These are phyloP conservation scores for Nicotiana otophora DNA, from an alignment of 257 asterid genomes.

Conservation along the genomic window DNA sequence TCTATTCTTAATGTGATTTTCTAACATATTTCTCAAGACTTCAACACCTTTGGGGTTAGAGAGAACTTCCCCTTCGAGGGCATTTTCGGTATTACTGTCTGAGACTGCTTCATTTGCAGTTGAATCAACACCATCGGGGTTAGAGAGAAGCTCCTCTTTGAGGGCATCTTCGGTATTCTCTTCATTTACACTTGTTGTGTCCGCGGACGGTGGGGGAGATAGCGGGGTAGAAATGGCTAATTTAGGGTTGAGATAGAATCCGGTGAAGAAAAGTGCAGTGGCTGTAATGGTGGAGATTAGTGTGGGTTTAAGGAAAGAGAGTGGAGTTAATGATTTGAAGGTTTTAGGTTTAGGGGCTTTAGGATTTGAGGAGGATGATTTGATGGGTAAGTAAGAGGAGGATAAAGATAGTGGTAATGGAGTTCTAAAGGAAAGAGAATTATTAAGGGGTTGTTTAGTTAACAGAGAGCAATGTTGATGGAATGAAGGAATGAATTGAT, in stretches of 20 bases:
- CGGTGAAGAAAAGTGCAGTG: slow-evolving; percentile 36
- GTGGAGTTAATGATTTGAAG: background rate
- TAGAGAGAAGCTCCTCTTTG: background rate
- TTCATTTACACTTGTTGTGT: background rate
- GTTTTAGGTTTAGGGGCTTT: background rate
- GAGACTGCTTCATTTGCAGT: background rate
- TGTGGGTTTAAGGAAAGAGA: slow-evolving; percentile 24
- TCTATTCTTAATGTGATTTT: background rate
- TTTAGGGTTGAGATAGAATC: slow-evolving; percentile 17
- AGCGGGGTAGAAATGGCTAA: slow-evolving; percentile 26
- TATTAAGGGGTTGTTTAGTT: background rate
- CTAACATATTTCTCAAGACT: background rate
- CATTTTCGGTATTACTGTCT: background rate
- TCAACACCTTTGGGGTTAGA: background rate
- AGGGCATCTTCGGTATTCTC: background rate
- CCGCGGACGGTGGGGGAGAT: slow-evolving; percentile 21
- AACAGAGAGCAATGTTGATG: background rate
- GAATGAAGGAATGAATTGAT: background rate
- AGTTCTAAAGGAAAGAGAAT: background rate
- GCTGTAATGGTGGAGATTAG: slow-evolving; percentile 40
- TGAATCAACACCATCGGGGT: background rate
- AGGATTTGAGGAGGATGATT: background rate
- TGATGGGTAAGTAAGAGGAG: too few relatives aligned
- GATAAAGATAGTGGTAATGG: background rate
- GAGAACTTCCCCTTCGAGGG: background rate